Evolutionary conservation across 371 early-diverging fungal genomes (phyloP).

Genomic region (Mucor mucedo): DNA sequence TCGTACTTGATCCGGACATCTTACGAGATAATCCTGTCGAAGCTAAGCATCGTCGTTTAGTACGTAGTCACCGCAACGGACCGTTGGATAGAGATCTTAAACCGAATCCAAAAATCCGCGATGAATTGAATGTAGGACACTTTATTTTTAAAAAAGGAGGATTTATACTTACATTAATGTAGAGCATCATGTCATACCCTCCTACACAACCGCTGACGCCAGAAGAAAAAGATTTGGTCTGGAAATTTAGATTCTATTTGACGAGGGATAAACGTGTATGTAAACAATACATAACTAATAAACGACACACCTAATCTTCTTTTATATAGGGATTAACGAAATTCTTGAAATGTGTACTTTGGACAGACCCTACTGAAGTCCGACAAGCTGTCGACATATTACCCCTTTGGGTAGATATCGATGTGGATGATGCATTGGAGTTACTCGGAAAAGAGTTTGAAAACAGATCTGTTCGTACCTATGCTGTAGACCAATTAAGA

Average conservation of each 20-base stretch:
- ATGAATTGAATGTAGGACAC: constrained; percentile 82
- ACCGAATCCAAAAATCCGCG: constrained; percentile 92
- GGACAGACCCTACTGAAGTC: constrained; percentile 92
- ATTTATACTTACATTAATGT: constrained; percentile 5
- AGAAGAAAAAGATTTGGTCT: constrained; percentile 92
- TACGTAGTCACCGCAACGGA: constrained; percentile 89
- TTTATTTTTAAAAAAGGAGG: neutral
- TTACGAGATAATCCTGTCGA: constrained; percentile 90
- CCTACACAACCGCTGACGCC: constrained; percentile 81
- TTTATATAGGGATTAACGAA: constrained; percentile 85
- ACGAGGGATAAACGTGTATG: constrained; percentile 85
- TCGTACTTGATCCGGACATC: constrained; percentile 75
- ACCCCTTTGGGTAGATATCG: constrained; percentile 87
- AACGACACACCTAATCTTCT: neutral
- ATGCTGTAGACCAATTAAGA: constrained; percentile 87
- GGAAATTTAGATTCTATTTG: constrained; percentile 96
- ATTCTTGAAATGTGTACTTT: constrained; percentile 93
- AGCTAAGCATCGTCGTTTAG: constrained; percentile 93
- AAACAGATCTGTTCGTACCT: constrained; percentile 80
- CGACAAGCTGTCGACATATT: constrained; percentile 91
- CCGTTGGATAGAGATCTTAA: constrained; percentile 92
- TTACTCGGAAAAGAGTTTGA: constrained; percentile 89
- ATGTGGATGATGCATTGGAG: constrained; percentile 94
- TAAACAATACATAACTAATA: neutral
- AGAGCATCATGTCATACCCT: constrained; percentile 91